Evolutionary conservation across 148 eudicot genomes (phyloP), one percentile per base, ranked within the genome.

Genomic region (Arctostaphylos glauca): DNA sequence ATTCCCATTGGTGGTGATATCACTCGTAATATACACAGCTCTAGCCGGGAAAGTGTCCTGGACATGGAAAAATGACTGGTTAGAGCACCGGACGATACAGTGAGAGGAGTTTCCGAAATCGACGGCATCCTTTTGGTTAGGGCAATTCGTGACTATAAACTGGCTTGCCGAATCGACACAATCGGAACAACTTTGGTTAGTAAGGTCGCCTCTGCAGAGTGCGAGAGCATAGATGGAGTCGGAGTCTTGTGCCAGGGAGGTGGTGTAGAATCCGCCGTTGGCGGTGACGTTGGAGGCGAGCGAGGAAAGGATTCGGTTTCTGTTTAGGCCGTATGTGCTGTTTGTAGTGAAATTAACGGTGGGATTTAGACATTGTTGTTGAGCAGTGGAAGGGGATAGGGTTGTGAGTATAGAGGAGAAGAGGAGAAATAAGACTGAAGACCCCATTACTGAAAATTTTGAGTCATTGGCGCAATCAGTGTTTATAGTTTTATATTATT

Each of bases 261-360:
- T 9, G 43, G 23, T 8, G 49, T 38, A 55, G 46, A 77, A 77
- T 9, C 80, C 80, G 2, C 49, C 66, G 2, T 55, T 15, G 47
- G 66, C 47, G 2, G 66, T 7, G 80, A 12, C 66, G 5, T 77
- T 76, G 43, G 78, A 76, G 78, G 78, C n/a, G 2, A 76, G 78
- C 44, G 78, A 76, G 18, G 59, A 52, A 66, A 55, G 67, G 6
- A 19, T 18, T 18, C 9, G 13, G 80, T 55, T 23, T 0, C 80
- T 23, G 80, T 77, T 77, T 38, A 31, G 14, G 80, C 3, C 66
- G 9, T 31, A 77, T 0, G 80, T 55, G 80, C 47, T 54, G 80
- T 55, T 55, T 0, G 66, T 0, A 14, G 66, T 55, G 66, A 77
- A 77, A n/a, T 38, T 77, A n/a, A n/a, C n/a, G 80, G n/a, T 64